Evolutionary conservation across 768 basidiomycete species (phyloP).

Genomic region (Auricularia cornea): DNA sequence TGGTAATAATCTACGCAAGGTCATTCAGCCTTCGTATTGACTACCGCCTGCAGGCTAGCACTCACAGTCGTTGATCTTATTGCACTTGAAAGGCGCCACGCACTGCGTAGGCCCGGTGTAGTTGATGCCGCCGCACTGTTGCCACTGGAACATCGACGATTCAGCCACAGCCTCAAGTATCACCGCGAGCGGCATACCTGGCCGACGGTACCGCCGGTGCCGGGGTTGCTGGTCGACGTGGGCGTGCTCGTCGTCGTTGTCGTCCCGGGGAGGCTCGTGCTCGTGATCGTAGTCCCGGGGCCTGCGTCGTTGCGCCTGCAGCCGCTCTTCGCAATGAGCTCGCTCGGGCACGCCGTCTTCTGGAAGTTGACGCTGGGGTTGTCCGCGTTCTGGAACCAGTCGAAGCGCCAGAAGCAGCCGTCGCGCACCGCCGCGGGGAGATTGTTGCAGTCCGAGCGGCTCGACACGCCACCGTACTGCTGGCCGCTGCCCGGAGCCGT

Average conservation of each 20-base stretch:
- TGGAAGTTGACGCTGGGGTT: slow-evolving; percentile 11
- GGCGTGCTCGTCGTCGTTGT: slow-evolving; percentile 2
- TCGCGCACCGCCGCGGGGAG: slow-evolving; percentile 9
- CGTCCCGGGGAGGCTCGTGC: background rate
- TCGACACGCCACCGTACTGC: slow-evolving; percentile 11
- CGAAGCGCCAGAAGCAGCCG: slow-evolving; percentile 12
- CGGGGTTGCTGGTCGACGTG: slow-evolving; percentile 1
- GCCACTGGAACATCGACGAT: background rate
- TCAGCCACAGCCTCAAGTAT: background rate
- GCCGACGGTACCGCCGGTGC: background rate
- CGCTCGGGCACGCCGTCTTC: slow-evolving; percentile 9
- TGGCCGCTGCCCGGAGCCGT: background rate
- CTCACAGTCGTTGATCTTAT: background rate
- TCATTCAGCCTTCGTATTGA: background rate
- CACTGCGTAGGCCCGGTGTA: background rate
- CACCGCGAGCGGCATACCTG: background rate
- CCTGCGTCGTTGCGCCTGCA: slow-evolving; percentile 3
- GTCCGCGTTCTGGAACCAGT: slow-evolving; percentile 11
- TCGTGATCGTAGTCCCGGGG: background rate
- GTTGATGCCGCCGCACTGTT: slow-evolving; percentile 3
- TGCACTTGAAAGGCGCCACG: background rate
- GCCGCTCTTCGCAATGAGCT: slow-evolving; percentile 7
- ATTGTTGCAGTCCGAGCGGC: slow-evolving; percentile 8
- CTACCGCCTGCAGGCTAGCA: background rate
- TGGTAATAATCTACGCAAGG: background rate